Evolutionary conservation across 1,284 basidiomycete genomes (phyloP).

Genomic region (Cutaneotrichosporon dermatis): DNA sequence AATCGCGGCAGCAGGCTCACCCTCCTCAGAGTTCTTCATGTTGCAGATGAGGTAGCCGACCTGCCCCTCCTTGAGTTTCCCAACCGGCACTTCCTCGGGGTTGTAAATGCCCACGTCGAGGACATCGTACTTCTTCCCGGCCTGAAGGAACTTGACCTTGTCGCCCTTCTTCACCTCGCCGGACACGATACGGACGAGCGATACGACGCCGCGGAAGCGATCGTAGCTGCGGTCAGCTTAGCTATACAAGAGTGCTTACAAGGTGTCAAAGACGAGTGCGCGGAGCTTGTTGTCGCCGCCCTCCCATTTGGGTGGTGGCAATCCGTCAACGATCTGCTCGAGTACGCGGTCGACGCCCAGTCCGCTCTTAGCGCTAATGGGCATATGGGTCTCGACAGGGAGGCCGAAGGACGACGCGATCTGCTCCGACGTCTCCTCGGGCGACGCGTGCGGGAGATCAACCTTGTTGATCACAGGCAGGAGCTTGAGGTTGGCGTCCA

Average conservation of each 20-base stretch:
- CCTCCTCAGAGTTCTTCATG: constrained; percentile 98
- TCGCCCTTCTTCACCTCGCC: constrained; percentile 68
- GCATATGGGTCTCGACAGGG: constrained; percentile 64
- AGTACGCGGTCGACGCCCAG: constrained; percentile 68
- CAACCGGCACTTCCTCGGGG: constrained; percentile 75
- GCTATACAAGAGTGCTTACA: constrained; percentile 53
- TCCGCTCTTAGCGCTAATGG: constrained; percentile 90
- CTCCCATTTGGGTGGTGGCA: constrained; percentile 64
- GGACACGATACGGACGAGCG: constrained; percentile 70
- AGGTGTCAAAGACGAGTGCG: constrained; percentile 89
- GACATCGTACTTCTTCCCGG: constrained; percentile 86
- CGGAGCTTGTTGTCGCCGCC: constrained; percentile 58
- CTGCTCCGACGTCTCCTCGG: constrained; percentile 71
- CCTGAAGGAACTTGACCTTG: constrained; percentile 79
- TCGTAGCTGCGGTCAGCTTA: constrained; percentile 67
- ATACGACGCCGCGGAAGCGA: constrained; percentile 92
- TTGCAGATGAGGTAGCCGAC: constrained; percentile 80
- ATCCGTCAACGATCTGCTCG: constrained; percentile 70
- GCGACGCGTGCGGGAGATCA: constrained; percentile 82
- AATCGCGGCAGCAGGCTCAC: constrained; percentile 49
- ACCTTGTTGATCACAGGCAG: constrained; percentile 96
- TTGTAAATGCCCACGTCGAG: constrained; percentile 88
- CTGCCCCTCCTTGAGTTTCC: constrained; percentile 73
- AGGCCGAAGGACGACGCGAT: constrained; percentile 77
- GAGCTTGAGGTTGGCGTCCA: constrained; percentile 74